A percentile compares a stretch with the other conserved stretches of the same genome.
These are phyloP conservation scores for Starmerella kuoi DNA, from an alignment of 805 yeast species.

Conservation along the genomic window DNA sequence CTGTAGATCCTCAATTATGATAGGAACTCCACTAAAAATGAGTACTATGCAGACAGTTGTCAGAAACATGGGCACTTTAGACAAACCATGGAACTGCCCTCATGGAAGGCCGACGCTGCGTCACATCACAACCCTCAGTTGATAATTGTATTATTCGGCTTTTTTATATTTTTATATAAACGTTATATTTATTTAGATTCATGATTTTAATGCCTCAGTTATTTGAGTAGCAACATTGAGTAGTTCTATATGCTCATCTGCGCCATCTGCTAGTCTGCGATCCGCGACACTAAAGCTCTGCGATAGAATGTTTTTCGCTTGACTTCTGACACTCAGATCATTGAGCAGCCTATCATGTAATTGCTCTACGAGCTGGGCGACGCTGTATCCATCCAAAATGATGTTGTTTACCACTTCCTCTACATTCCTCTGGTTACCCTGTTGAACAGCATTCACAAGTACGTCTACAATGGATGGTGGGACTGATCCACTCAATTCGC, in stretches of 20 bases:
- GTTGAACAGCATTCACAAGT: slow-evolving; percentile 32
- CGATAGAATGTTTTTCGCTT: slow-evolving; percentile 55
- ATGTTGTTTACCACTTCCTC: slow-evolving; percentile 38
- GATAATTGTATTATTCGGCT: background rate
- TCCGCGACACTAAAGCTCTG: slow-evolving; percentile 61
- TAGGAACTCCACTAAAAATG: slow-evolving; percentile 56
- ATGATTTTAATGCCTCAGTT: slow-evolving; percentile 25
- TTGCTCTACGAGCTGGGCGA: slow-evolving; percentile 56
- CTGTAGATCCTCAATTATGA: slow-evolving; percentile 87
- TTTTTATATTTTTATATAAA: background rate
- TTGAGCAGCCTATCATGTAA: slow-evolving; percentile 54
- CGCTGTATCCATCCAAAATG: slow-evolving; percentile 65
- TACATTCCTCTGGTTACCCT: slow-evolving; percentile 23
- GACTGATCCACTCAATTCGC: slow-evolving; percentile 69
- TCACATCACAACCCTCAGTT: slow-evolving; percentile 50
- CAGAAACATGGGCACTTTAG: slow-evolving; percentile 50
- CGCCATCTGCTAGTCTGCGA: slow-evolving; percentile 62
- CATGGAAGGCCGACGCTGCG: slow-evolving; percentile 98
- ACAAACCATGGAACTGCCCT: slow-evolving; percentile 90
- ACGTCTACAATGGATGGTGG: slow-evolving; percentile 38
- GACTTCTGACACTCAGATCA: slow-evolving; percentile 39
- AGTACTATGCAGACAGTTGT: slow-evolving; percentile 61
- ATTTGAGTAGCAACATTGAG: slow-evolving; percentile 49
- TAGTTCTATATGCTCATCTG: slow-evolving; percentile 77
- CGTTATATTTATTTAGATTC: background rate